Evolutionary conservation across 495 filamentous ascomycete genomes (phyloP), one percentile per base, ranked within the genome.

Genomic region (Podospora fimiseda): DNA sequence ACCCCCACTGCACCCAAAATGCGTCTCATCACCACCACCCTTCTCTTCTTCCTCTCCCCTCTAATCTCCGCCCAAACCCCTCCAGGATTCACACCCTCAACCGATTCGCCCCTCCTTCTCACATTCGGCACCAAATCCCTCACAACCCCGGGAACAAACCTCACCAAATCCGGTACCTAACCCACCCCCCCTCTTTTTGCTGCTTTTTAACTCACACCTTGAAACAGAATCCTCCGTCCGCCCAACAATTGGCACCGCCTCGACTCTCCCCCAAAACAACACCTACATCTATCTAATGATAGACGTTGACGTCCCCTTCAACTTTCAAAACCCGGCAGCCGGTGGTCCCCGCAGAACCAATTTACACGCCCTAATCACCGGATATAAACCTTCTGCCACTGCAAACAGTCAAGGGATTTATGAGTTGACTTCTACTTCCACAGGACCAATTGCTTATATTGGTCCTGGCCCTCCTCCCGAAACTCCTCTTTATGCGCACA

Each of bases 291-390:
- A 45, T 18, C 23, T 30, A 19, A 44, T 36, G 27, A 33, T 33
- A 70, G 69, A 74, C 48, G 58, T 70, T 22, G 71, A 74, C 52
- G 70, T 69, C 43, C 70, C 71, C 4, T 62, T 65, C 50, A 69
- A 68, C 59, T 70, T 70, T 60, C 48, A 59, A 24, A 70, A 70
- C 51, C 69, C 70, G 44, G 49, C 22, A 18, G 58, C 60, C 15
- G 69, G 65, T 2, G 69, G 65, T 2, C 57, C 61, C 16, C 70
- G 61, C 21, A 49, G 64, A 18, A 73, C 64, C 1, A 71, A 73
- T 49, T 63, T 76, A 1, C 75, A 78, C 63, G 73, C 69, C 22
- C 58, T 78, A 46, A 66, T 78, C 49, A 57, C 65, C 6, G 74
- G 74, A 57, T 76, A 68, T 66, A 74, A 69, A 45, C 53, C 71